These are phyloP conservation scores for Teratosphaeriaceae sp. DNA, from an alignment of 2,329 filamentous ascomycete genomes.

Conservation along the genomic window DNA sequence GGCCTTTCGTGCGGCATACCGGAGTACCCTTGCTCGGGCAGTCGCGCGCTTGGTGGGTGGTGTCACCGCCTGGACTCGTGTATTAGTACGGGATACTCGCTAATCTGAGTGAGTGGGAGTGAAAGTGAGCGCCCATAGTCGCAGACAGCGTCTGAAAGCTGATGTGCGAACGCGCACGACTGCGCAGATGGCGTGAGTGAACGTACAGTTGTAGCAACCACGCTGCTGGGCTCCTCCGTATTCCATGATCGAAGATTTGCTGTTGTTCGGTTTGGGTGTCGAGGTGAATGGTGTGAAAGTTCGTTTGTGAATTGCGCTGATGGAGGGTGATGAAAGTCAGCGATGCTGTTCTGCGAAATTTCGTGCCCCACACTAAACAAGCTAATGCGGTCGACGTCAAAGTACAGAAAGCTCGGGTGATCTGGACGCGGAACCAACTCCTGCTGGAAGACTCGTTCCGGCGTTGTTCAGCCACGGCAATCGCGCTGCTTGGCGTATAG, in stretches of 20 bases:
- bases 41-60: slow-evolving; percentile 44
- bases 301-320: neutral
- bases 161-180: too few relatives aligned
- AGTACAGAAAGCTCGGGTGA: slow-evolving; percentile 1
- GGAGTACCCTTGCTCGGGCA: slow-evolving; percentile 44
- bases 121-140: neutral
- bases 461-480: too few relatives aligned
- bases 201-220: slow-evolving; percentile 53
- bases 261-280: too few relatives aligned
- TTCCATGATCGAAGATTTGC: slow-evolving; percentile 36
- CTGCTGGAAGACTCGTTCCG: neutral
- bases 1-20: slow-evolving; percentile 9
- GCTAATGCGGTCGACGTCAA: slow-evolving; percentile 2
- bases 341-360: slow-evolving; percentile 5
- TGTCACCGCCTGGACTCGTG: slow-evolving; percentile 38
- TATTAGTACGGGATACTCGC: neutral
- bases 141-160: too few relatives aligned
- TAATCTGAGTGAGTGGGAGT: neutral
- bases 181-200: neutral
- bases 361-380: slow-evolving; percentile 9
- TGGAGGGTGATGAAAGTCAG: slow-evolving; percentile 2
- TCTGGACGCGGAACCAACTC: neutral
- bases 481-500: too few relatives aligned
- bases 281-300: too few relatives aligned
- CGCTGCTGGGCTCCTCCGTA: slow-evolving; percentile 32